These are phyloP conservation scores for Naegleria gruberi DNA, from an alignment of 208 protist species.

Conservation along the genomic window DNA sequence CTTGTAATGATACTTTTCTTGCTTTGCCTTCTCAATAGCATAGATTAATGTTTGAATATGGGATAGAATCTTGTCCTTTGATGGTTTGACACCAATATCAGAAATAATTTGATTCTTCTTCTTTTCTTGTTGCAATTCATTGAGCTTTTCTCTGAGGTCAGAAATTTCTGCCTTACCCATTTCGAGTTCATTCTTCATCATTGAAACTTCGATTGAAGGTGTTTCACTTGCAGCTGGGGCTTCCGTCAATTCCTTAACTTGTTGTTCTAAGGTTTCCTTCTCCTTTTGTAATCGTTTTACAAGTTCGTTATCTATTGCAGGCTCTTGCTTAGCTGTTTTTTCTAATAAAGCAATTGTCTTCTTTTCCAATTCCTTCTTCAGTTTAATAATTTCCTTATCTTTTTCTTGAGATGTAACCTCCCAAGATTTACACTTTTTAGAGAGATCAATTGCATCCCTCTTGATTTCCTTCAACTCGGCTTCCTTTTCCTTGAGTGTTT, in stretches of 20 bases:
- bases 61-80: not conserved
- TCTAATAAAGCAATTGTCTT: not conserved
- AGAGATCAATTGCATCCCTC: too few species aligned
- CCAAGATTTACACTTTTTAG: too few species aligned
- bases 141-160: not conserved
- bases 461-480: not conserved
- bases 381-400: not conserved
- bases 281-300: not conserved
- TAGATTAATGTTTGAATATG: not conserved
- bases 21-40: not conserved
- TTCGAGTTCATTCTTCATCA: not conserved
- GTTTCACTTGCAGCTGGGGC: too few species aligned
- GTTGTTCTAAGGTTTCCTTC: not conserved
- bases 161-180: not conserved
- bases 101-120: not conserved
- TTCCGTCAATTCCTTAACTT: too few species aligned
- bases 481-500: not conserved
- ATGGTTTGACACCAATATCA: not conserved
- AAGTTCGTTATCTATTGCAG: not conserved
- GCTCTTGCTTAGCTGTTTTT: not conserved
- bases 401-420: not conserved
- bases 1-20: not conserved
- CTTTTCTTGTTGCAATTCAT: not conserved
- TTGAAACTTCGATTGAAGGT: not conserved
- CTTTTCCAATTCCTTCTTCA: not conserved